Evolutionary conservation across 345 rosid species (phyloP), one percentile per base, ranked within the genome.

Genomic region (Citrus glauca): DNA sequence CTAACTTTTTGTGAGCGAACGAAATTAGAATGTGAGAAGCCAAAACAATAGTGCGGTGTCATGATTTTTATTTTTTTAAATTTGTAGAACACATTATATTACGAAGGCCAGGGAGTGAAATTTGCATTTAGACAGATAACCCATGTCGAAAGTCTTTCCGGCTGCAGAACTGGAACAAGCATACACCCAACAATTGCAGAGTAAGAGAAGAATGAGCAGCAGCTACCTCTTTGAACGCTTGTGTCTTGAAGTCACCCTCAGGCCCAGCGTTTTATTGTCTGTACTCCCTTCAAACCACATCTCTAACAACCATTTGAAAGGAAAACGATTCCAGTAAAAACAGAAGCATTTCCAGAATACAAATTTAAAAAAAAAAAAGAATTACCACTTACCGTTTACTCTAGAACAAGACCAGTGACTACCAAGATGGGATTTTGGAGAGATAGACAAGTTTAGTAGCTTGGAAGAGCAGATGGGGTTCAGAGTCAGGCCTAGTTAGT

Each of bases 141-240:
- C 50, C 71, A 75, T 72, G 9, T 10, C 69, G 82, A 76, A 82
- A 84, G 73, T 28, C 79, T 75, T 83, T 70, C 85, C 80, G 72
- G 85, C 64, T 73, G 57, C 50, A 80, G 82, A 82, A 56, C 71
- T 35, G 78, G 68, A 71, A 76, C 33, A 42, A 63, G 77, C 4
- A 24, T 63, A 55, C 48, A 56, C 74, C 50, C 13, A 74, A 69
- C 77, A 70, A 81, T 61, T 73, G 64, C 81, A 82, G 86, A 73
- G 63, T 48, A 81, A 77, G 82, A 72, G 78, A 80, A 80, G 42
- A 78, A 66, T 61, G 8, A 75, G 50, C 50, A 45, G 55, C 55
- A 74, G 69, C 50, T 82, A 96, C 99, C 99, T 96, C 85, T 91
- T 90, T 73, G 97, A 90, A 86, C 98, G 97, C 85, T 89, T 90